Evolutionary conservation across 2,329 filamentous ascomycete genomes (phyloP), one percentile per base, ranked within the genome.

Genomic region (Akanthomyces muscarius): DNA sequence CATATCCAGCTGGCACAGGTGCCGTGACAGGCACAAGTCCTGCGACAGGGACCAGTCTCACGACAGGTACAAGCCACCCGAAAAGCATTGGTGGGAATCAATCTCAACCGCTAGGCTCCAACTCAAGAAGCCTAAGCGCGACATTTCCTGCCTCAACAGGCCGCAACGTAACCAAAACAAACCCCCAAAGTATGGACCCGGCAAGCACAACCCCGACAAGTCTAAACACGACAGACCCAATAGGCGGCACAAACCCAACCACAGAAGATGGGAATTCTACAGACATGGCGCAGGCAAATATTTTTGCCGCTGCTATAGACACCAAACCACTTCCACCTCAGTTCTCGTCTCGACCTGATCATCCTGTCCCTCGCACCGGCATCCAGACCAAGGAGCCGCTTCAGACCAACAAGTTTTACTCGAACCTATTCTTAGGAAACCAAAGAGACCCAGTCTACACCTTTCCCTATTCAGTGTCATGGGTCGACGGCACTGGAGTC

Each of bases 351-450:
- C 78, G 78, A 33, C 68, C 76, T 23, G 84, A 88, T 66, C 87
- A 89, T 66, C 87, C 87, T 0, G 84, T 84, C 30, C 75, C 81
- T 47, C 80, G 83, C 16, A 72, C 78, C 25, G 84, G 84, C 6
- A 78, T 89, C 45, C 71, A 69, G 38, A 73, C 78, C 18, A 68
- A 74, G 1, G 72, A 73, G 0, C 85, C 88, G 4, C 76, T 91
- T 52, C 80, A 85, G 56, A 94, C 90, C 28, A 94, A 93, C 79
- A 93, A 91, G 70, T 93, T 92, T 73, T 91, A 90, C 69, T 82
- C 88, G 68, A 95, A 95, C 70, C 86, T 95, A 66, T 92, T 92
- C 73, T 80, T 97, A 0, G 89, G 87, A 5, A 82, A 81, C 50
- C 92, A 96, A 73, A 84, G 80, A 5, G 83, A 83, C 7, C 83